A percentile compares a stretch with the other conserved stretches of the same genome.
These are phyloP conservation scores for Tuctoria greenei DNA, from an alignment of 176 grass and related monocot genomes.

Conservation along the genomic window DNA sequence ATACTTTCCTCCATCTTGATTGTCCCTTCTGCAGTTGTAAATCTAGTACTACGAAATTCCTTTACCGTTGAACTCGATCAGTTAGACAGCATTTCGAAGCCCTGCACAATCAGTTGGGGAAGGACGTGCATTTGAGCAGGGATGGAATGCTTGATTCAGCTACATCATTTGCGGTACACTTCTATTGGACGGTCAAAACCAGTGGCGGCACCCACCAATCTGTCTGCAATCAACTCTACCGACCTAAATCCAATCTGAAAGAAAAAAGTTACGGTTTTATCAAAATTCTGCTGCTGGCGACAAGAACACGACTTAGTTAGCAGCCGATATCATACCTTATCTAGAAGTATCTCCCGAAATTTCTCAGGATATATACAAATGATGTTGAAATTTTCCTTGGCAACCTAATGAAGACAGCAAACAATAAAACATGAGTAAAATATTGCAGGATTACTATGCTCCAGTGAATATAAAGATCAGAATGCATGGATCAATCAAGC, in stretches of 20 bases:
- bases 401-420: conserved; percentile 48
- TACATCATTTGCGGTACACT: conserved; percentile 75
- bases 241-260: conserved; percentile 93
- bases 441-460: not conserved
- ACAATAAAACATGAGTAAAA: not conserved
- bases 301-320: not conserved
- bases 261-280: not conserved
- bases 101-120: not conserved
- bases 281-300: not conserved
- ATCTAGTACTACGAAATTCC: not conserved
- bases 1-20: not conserved
- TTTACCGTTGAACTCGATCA: not conserved
- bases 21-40: not conserved
- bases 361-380: conserved; percentile 60
- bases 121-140: not conserved
- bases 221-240: conserved; percentile 63
- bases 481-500: conserved; percentile 12
- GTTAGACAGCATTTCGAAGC: not conserved
- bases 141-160: not conserved
- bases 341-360: conserved; percentile 88
- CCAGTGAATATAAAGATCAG: not conserved
- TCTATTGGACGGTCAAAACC: conserved; percentile 86
- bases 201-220: conserved; percentile 50
- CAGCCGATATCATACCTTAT: conserved; percentile 64
- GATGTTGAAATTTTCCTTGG: conserved; percentile 54